Percentiles rank a stretch among this genome's conserved stretches.
These are phyloP conservation scores for Jaenimonas drosophilae DNA, from an alignment of 208 protist species.

Conservation along the genomic window DNA sequence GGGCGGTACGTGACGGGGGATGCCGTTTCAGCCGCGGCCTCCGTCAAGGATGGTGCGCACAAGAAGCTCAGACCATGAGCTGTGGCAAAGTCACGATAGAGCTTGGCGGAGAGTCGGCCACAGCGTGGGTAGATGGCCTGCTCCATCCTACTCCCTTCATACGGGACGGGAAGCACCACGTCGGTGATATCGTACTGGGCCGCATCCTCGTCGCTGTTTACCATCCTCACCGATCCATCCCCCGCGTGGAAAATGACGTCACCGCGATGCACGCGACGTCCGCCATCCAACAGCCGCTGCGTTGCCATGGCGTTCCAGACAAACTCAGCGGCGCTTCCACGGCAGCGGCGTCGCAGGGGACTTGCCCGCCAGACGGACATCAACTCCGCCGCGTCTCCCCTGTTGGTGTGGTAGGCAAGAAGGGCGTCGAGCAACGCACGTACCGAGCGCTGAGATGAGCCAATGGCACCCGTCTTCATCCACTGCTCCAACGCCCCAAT, in stretches of 20 bases:
- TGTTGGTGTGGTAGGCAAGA: slow-evolving; percentile 13
- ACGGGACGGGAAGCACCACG: slow-evolving; percentile 78
- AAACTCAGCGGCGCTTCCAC: slow-evolving; percentile 41
- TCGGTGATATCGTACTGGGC: slow-evolving; percentile 28
- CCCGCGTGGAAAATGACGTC: slow-evolving; percentile 35
- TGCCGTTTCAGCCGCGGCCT: neutral
- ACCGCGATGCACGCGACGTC: slow-evolving; percentile 27
- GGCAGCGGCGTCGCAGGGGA: slow-evolving; percentile 6
- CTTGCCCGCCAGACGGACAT: slow-evolving; percentile 20
- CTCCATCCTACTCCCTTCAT: neutral
- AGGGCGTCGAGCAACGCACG: slow-evolving; percentile 19
- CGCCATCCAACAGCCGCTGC: slow-evolving; percentile 43
- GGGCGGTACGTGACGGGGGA: slow-evolving; percentile 14
- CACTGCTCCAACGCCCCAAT: slow-evolving; percentile 30
- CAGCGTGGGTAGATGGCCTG: slow-evolving; percentile 6
- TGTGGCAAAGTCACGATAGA: slow-evolving; percentile 22
- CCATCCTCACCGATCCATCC: slow-evolving; percentile 4
- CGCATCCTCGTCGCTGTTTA: slow-evolving; percentile 20
- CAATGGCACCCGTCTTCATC: slow-evolving; percentile 19
- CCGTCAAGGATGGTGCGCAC: slow-evolving; percentile 5
- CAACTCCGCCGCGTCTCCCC: slow-evolving; percentile 2
- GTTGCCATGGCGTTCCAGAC: slow-evolving; percentile 83
- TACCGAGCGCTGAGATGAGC: slow-evolving; percentile 13
- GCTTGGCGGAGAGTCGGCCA: slow-evolving; percentile 1
- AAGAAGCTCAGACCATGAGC: slow-evolving; percentile 30